Conservation (phyloP, 176 grass and related monocot genomes). For the Bonia amplexicaulis region DNA sequence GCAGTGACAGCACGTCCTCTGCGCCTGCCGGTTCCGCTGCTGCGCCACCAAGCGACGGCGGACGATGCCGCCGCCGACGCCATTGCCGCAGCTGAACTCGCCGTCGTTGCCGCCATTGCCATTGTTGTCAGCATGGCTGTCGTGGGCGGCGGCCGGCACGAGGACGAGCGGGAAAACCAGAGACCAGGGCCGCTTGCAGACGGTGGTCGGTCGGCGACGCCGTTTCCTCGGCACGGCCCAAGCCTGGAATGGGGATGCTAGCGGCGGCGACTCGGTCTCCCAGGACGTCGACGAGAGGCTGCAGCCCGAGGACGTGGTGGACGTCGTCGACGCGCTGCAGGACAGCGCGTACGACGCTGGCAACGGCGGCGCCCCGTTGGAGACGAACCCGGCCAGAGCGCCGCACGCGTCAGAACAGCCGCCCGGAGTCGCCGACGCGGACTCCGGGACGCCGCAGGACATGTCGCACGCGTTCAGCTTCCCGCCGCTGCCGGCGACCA, state of each 20-base stretch:
- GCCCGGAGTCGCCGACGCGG: not conserved
- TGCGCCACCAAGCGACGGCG: not conserved
- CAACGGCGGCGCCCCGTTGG: not conserved
- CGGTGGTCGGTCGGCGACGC: not conserved
- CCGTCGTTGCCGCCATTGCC: not conserved
- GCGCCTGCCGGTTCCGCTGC: not conserved
- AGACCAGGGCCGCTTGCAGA: not conserved
- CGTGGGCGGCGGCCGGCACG: not conserved
- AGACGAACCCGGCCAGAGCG: not conserved
- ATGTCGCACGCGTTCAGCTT: not conserved
- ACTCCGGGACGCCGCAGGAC: not conserved
- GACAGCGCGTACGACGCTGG: not conserved
- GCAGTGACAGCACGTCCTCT: slow-evolving; percentile 42
- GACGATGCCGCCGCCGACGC: too few species aligned
- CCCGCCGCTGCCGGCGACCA: not conserved
- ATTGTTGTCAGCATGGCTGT: not conserved
- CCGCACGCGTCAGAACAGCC: not conserved
- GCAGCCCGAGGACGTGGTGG: not conserved
- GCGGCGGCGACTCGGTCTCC: not conserved
- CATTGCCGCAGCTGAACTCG: too few species aligned
- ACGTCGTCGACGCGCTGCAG: not conserved
- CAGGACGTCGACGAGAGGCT: not conserved
- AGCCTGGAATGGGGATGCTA: not conserved
- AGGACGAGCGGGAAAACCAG: too few species aligned
- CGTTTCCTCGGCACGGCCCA: not conserved